A percentile compares a stretch with the other conserved stretches of the same genome.
These are phyloP conservation scores for Fusarium sp. DNA, from an alignment of 2,329 filamentous ascomycete genomes.

Conservation along the genomic window DNA sequence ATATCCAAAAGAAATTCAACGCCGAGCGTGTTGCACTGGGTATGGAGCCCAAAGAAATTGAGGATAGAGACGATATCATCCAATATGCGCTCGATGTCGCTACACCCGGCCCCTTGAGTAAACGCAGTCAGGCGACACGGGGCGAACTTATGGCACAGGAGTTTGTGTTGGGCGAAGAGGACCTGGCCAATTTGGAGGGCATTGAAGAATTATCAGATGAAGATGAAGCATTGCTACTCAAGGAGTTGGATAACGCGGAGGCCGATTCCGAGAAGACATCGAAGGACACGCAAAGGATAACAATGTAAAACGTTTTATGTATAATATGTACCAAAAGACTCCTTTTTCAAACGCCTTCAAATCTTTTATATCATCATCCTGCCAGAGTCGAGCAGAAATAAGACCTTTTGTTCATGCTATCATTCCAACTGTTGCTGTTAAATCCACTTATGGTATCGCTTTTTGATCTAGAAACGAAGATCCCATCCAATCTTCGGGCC, in stretches of 20 bases:
- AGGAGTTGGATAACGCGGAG: slow-evolving; percentile 49
- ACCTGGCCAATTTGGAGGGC: slow-evolving; percentile 52
- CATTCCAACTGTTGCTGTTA: slow-evolving; percentile 23
- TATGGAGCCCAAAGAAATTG: slow-evolving; percentile 57
- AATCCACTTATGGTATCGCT: slow-evolving; percentile 36
- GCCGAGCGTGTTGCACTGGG: slow-evolving; percentile 73
- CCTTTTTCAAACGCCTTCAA: slow-evolving; percentile 43
- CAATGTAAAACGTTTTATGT: slow-evolving; percentile 41
- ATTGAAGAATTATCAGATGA: slow-evolving; percentile 55
- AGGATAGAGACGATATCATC: slow-evolving; percentile 53
- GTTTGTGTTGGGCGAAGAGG: slow-evolving; percentile 60
- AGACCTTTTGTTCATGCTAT: slow-evolving; percentile 30
- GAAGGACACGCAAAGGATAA: slow-evolving; percentile 26
- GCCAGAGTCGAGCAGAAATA: slow-evolving; percentile 26
- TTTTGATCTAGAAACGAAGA: slow-evolving; percentile 61
- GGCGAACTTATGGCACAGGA: slow-evolving; percentile 55
- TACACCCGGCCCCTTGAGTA: slow-evolving; percentile 54
- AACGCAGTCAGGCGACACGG: slow-evolving; percentile 52
- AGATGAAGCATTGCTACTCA: slow-evolving; percentile 49
- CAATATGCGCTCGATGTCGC: slow-evolving; percentile 56
- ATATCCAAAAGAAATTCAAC: slow-evolving; percentile 73
- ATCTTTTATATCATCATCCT: slow-evolving; percentile 39
- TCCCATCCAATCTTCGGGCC: slow-evolving; percentile 89
- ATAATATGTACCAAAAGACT: slow-evolving; percentile 47
- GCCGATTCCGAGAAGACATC: slow-evolving; percentile 17